Conservation (phyloP, 495 filamentous ascomycete species). For the Penicillium pancosmium region DNA sequence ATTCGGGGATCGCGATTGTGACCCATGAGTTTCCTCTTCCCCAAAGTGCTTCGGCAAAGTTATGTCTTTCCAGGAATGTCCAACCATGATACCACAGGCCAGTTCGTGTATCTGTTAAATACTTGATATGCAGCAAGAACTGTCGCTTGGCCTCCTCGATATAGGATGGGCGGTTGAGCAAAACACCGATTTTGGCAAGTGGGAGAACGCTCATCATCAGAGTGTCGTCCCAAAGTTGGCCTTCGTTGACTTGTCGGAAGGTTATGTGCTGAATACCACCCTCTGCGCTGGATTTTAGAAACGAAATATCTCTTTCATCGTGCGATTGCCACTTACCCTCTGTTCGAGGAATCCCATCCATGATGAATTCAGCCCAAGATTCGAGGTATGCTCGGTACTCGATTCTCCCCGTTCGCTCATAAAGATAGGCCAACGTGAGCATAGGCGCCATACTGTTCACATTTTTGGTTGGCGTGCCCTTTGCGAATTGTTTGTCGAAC, state of each 20-base stretch:
- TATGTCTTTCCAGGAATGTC: conserved; percentile 39
- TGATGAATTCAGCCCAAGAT: conserved; percentile 13
- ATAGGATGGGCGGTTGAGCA: conserved; percentile 60
- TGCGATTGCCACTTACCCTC: neutral
- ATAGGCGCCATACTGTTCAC: conserved; percentile 13
- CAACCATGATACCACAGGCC: conserved; percentile 60
- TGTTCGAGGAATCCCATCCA: conserved; percentile 13
- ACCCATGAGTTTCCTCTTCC: conserved; percentile 61
- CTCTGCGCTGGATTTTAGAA: neutral
- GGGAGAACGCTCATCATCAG: conserved; percentile 72
- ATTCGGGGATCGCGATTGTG: conserved; percentile 65
- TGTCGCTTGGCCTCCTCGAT: conserved; percentile 65
- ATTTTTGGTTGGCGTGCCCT: conserved; percentile 12
- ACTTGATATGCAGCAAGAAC: conserved; percentile 65
- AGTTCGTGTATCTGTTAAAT: conserved; percentile 58
- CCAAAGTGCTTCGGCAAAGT: conserved; percentile 64
- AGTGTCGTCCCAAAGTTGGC: conserved; percentile 27
- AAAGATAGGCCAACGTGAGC: conserved; percentile 10
- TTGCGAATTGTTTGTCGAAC: conserved; percentile 12
- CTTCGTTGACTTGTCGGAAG: conserved; percentile 8
- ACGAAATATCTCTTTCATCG: neutral
- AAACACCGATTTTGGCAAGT: conserved; percentile 63
- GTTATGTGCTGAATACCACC: conserved; percentile 14
- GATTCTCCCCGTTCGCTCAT: conserved; percentile 9
- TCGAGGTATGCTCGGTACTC: conserved; percentile 11